Base-by-base conservation (phyloP, 1,139 yeast species). In the Hemisphaericaspora subhashii region DNA sequence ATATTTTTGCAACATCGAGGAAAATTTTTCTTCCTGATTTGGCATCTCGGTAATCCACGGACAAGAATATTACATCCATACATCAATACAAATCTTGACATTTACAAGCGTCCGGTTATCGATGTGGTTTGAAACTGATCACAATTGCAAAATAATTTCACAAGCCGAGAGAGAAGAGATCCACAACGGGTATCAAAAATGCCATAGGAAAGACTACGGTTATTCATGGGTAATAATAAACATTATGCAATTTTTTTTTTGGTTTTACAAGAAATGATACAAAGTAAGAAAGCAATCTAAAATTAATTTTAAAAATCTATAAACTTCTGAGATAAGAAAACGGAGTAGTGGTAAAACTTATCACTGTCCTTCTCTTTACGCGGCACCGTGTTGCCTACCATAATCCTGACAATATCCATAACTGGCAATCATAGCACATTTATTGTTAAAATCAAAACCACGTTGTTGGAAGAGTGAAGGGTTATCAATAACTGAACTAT, bases 361-460 rank as follows among this genome's bases (percentile, higher is more conserved):
- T n/a, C n/a, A n/a, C n/a, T n/a, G n/a, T n/a, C n/a, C n/a, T n/a
- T n/a, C n/a, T n/a, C n/a, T n/a, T n/a, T n/a, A n/a, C n/a, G n/a
- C n/a, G n/a, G n/a, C 31, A 28, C 31, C n/a, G 31, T n/a, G 20
- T n/a, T 24, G 4, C 7, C 11, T 38, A n/a, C 42, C 44, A 40
- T 57, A 60, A 9, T 30, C 37, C 8, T 45, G 39, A 48, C 67
- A 62, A 43, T 61, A 62, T 2, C 54, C 52, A 21, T 46, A 43
- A 22, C 58, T 58, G 3, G 58, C 58, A 9, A 29, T 31, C 48
- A 54, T 58, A 26, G 65, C 62, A 50, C 68, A 62, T 35, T 46
- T 50, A 25, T 53, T 46, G 44, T 60, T 62, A 31, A 54, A 44
- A 24, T 48, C 51, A 38, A 37, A 43, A 5, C 62, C 63, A 21